These are phyloP conservation scores for Gossypium davidsonii DNA, from an alignment of 441 rosid species.

Conservation along the genomic window DNA sequence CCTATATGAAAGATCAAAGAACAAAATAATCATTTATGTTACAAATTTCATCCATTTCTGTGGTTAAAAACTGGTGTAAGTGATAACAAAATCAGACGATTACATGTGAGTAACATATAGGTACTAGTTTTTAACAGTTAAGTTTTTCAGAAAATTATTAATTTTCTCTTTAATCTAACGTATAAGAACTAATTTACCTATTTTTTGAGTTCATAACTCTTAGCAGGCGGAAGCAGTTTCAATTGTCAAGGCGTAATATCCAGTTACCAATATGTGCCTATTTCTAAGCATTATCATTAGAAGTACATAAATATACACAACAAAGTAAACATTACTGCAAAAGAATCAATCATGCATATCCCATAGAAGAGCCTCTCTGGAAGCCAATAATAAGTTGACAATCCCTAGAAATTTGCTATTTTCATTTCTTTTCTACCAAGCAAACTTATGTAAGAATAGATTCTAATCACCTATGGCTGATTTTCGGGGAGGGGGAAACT, in stretches of 20 bases:
- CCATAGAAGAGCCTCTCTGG: not conserved
- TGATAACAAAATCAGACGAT: no score
- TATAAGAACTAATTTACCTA: no score
- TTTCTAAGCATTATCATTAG: not conserved
- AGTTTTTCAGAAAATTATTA: no score
- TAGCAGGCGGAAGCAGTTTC: not conserved
- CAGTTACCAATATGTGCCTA: not conserved
- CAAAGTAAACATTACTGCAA: not conserved
- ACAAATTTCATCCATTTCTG: no score
- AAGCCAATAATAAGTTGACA: not conserved
- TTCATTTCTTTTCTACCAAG: not conserved
- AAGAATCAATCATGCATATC: slow-evolving; percentile 16
- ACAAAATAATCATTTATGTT: no score
- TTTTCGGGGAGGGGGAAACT: slow-evolving; percentile 59
- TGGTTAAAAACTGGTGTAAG: no score
- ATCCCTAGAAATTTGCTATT: not conserved
- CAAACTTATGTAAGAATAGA: not conserved
- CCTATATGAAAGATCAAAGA: no score
- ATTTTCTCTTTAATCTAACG: no score
- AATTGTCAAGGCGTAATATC: not conserved
- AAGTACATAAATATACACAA: not conserved
- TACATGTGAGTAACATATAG: no score
- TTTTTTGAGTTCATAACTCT: no score
- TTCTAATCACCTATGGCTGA: slow-evolving; percentile 29
- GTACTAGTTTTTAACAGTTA: no score